Conservation (phyloP, 257 asterid genomes). For the Ilex aquifolium region DNA sequence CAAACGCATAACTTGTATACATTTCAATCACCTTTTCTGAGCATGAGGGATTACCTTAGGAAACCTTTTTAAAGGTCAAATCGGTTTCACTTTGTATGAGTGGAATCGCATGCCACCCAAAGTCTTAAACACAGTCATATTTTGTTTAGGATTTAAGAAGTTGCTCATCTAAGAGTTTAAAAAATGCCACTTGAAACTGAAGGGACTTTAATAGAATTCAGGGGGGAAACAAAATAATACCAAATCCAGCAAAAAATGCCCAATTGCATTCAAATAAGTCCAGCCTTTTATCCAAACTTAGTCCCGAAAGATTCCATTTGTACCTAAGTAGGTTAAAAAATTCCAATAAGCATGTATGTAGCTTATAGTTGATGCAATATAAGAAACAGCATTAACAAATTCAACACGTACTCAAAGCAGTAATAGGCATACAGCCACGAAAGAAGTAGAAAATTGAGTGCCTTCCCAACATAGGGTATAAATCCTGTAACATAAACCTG, state of each 20-base stretch:
- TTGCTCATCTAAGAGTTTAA: too few relatives aligned
- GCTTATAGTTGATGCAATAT: conserved; percentile 4
- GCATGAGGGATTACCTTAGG: too few relatives aligned
- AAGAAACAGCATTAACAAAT: conserved; percentile 11
- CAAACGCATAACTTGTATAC: too few relatives aligned
- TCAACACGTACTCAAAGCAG: conserved; percentile 87
- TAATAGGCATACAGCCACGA: conserved; percentile 98
- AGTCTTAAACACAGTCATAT: too few relatives aligned
- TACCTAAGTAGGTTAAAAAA: conserved; percentile 47
- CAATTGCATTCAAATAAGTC: conserved; percentile 97
- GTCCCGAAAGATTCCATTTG: conserved; percentile 91
- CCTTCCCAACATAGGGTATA: conserved; percentile 70
- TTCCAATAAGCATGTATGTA: conserved; percentile 9
- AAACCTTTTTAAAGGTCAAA: too few relatives aligned
- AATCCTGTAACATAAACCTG: conserved; percentile 78
- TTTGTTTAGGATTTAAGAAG: too few relatives aligned
- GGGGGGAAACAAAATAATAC: conserved; percentile 28
- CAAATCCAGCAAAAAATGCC: conserved; percentile 97
- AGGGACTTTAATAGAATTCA: too few relatives aligned
- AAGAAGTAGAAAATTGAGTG: conserved; percentile 70
- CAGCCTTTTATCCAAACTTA: conserved; percentile 90
- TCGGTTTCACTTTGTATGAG: too few relatives aligned
- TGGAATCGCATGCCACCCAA: too few relatives aligned
- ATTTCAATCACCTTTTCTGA: too few relatives aligned
- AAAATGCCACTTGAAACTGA: too few relatives aligned